Evolutionary conservation across 129 eudicot genomes (phyloP), one percentile per base, ranked within the genome.

Genomic region (Artemisia annua): DNA sequence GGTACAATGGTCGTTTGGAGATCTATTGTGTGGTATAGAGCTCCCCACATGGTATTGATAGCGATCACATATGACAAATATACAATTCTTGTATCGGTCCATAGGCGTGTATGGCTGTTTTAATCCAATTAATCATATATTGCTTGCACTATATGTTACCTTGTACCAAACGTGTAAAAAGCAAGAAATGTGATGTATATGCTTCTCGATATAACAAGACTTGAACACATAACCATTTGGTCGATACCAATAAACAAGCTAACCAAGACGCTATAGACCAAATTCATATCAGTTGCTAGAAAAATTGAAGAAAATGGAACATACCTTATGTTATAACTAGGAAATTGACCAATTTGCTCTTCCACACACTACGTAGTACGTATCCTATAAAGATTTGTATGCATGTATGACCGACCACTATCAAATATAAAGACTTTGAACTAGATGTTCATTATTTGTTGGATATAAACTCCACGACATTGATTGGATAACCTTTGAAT

Each of bases 401-500:
- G 66, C 5, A 18, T 75, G 8, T 75, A 14, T 75, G 11, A 7
- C 43, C 54, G 8, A 64, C 32, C 9, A 8, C 2, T n/a, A 54
- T 3, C 10, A 11, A 4, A 39, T 19, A 11, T 11, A 52, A 19
- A 22, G 46, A 19, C 13, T 16, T 57, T 58, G 46, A 39, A 39
- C 46, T 39, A 63, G 13, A 30, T 14, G 35, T 54, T 17, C 24
- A 6, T 11, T 7, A 16, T 18, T 20, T 43, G 44, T 35, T 61
- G 53, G 81, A 77, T 63, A 68, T 70, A 43, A 28, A 19, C 46
- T 68, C 66, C 52, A 61, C 53, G 71, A 71, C 53, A 35, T 43
- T 70, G 63, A 39, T 54, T 54, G 72, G 82, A 78, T 78, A 70
- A 78, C 66, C 30, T 70, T 63, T 44, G 24, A 66, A 39, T 52